Percentiles rank a stretch among this genome's conserved stretches.
Evolutionary conservation across 83 land plant species (phyloP).

Genomic region (Picea abies): DNA sequence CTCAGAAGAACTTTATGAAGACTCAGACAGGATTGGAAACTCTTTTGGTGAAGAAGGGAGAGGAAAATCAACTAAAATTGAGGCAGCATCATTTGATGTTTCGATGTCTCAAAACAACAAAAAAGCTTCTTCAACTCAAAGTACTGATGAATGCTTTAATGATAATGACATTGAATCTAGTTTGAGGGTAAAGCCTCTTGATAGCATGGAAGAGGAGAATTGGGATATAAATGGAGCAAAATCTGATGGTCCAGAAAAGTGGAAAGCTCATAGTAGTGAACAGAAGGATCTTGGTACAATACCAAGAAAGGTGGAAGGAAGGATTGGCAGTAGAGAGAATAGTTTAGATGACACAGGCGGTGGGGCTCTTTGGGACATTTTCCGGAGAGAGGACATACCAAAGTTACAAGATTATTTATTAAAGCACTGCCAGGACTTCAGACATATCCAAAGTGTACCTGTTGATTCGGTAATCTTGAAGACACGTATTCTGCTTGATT

Average conservation of each 20-base stretch:
- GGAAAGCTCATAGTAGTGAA: conserved; percentile 12
- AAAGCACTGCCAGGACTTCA: conserved; percentile 54
- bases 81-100: neutral
- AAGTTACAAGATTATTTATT: conserved; percentile 60
- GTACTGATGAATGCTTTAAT: neutral
- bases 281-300: conserved; percentile 11
- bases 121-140: conserved; percentile 1
- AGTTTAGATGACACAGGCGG: conserved; percentile 19
- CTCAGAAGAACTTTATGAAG: conserved; percentile 18
- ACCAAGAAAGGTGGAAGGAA: conserved; percentile 5
- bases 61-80: conserved; percentile 21
- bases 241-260: conserved; percentile 8
- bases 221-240: conserved; percentile 1
- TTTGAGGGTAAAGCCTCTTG: neutral
- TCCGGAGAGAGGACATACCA: conserved; percentile 80
- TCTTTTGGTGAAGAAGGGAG: conserved; percentile 14
- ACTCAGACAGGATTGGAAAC: neutral
- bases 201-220: conserved; percentile 1
- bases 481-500: neutral
- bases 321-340: conserved; percentile 1
- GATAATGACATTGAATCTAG: conserved; percentile 8
- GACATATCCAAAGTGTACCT: conserved; percentile 22
- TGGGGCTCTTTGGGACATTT: conserved; percentile 87
- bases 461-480: conserved; percentile 37
- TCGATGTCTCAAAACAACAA: neutral